A percentile compares a stretch with the other conserved stretches of the same genome.
phyloP scores from a whole-genome alignment of 176 grass and related monocot species.

The Oryza rufipogon region DNA sequence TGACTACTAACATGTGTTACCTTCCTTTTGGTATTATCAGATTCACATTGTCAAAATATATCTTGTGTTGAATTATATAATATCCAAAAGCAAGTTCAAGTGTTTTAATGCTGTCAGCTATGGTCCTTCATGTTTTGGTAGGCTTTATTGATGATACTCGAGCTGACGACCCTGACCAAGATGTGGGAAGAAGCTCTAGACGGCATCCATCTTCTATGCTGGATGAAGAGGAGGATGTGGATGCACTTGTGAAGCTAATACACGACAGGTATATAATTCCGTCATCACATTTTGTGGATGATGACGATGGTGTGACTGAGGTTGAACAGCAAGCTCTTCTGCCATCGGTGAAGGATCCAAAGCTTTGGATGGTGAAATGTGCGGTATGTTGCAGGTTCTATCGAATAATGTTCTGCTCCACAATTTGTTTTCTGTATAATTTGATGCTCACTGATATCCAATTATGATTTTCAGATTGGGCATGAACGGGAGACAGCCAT shows the following conservation, averaged over 20 bases:
- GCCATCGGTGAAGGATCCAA: slow-evolving; percentile 95
- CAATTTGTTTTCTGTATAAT: slow-evolving; percentile 34
- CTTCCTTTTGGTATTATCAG: slow-evolving; percentile 5
- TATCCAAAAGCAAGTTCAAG: background rate
- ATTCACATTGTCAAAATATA: background rate
- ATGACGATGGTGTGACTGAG: slow-evolving; percentile 55
- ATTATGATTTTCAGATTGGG: slow-evolving; percentile 62
- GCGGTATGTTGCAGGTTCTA: slow-evolving; percentile 49
- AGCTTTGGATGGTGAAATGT: slow-evolving; percentile 98
- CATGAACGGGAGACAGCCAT: slow-evolving; percentile 68
- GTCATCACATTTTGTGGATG: slow-evolving; percentile 49
- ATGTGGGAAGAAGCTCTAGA: slow-evolving; percentile 39
- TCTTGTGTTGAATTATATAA: background rate
- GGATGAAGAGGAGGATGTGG: slow-evolving; percentile 55
- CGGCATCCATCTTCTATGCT: slow-evolving; percentile 38
- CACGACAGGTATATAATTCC: slow-evolving; percentile 23
- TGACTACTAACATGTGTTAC: background rate
- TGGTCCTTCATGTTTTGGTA: slow-evolving; percentile 27
- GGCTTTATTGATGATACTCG: slow-evolving; percentile 69
- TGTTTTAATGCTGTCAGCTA: background rate
- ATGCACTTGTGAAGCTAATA: slow-evolving; percentile 34
- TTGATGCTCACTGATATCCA: slow-evolving; percentile 31
- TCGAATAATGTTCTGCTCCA: background rate
- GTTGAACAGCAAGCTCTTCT: slow-evolving; percentile 90
- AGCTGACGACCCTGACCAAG: slow-evolving; percentile 46